Percentiles rank a stretch among this genome's conserved stretches.
Evolutionary conservation across 345 rosid genomes (phyloP).

Genomic region (Ceriops tagal): DNA sequence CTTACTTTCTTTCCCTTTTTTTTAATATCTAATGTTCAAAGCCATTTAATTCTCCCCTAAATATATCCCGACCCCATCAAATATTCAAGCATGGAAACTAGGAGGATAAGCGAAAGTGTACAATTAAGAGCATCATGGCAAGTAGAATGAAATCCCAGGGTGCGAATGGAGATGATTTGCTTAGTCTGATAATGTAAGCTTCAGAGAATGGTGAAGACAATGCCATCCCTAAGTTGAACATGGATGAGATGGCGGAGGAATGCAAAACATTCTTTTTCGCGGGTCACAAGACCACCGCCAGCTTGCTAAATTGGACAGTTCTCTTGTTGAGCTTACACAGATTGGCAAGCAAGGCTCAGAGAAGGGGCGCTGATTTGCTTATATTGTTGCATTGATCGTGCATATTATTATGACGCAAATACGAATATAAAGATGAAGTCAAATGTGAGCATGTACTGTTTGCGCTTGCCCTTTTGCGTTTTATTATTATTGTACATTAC

Average conservation of each 20-base stretch:
- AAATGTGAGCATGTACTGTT: background rate
- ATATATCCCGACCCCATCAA: slow-evolving; percentile 72
- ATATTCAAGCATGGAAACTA: slow-evolving; percentile 66
- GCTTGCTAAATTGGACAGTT: slow-evolving; percentile 50
- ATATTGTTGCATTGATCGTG: background rate
- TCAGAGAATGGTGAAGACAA: slow-evolving; percentile 12
- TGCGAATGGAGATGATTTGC: slow-evolving; percentile 52
- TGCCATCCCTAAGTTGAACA: slow-evolving; percentile 21
- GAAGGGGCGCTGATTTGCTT: slow-evolving; percentile 31
- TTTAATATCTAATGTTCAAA: no score
- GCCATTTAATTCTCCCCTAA: slow-evolving; percentile 29
- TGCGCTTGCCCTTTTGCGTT: no score
- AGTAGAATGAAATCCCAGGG: slow-evolving; percentile 19
- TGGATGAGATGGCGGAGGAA: slow-evolving; percentile 51
- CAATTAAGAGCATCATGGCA: slow-evolving; percentile 49
- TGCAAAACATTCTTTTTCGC: slow-evolving; percentile 63
- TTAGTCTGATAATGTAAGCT: slow-evolving; percentile 37
- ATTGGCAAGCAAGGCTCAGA: slow-evolving; percentile 61
- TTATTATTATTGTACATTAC: no score
- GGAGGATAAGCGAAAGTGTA: slow-evolving; percentile 56
- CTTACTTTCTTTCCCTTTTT: background rate
- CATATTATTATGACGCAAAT: background rate
- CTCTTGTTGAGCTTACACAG: slow-evolving; percentile 47
- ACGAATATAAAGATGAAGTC: background rate
- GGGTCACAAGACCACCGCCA: slow-evolving; percentile 61